Evolutionary conservation across 768 basidiomycete genomes (phyloP).

Genomic region (Lepiota venenata): DNA sequence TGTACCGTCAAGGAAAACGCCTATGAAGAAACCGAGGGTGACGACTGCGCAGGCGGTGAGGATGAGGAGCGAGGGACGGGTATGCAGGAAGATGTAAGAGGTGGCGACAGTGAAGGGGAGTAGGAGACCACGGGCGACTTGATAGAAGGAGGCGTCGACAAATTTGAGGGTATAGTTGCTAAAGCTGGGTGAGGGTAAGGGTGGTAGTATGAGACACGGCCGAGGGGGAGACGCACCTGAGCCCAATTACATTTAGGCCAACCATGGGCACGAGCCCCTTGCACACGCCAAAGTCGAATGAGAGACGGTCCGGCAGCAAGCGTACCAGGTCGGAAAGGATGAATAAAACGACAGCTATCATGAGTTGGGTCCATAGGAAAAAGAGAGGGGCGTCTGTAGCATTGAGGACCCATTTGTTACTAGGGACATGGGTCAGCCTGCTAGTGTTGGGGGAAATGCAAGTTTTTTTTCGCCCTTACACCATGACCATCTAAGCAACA

Average conservation of each 20-base stretch:
- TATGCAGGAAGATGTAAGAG: constrained; percentile 74
- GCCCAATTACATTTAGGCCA: constrained; percentile 72
- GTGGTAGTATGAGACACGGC: neutral
- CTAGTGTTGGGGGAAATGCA: constrained; percentile 4
- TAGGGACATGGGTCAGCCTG: constrained; percentile 24
- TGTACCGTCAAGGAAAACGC: constrained; percentile 76
- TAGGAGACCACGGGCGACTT: constrained; percentile 91
- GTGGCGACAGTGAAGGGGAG: constrained; percentile 91
- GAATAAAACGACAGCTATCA: constrained; percentile 79
- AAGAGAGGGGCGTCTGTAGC: constrained; percentile 74
- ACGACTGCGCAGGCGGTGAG: constrained; percentile 76
- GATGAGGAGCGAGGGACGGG: constrained; percentile 74
- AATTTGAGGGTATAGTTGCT: constrained; percentile 92
- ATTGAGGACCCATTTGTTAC: constrained; percentile 92
- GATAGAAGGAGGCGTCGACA: constrained; percentile 94
- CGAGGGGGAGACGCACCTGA: constrained; percentile 51
- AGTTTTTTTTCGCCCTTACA: constrained; percentile 39
- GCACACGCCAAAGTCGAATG: constrained; percentile 59
- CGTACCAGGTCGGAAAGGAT: constrained; percentile 57
- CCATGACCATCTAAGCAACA: constrained; percentile 78
- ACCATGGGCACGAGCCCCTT: constrained; percentile 78
- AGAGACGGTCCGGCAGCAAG: constrained; percentile 63
- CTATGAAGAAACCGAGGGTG: constrained; percentile 89
- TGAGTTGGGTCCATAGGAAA: constrained; percentile 79
- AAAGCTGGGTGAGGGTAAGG: constrained; percentile 42